Percentiles rank a stretch among this genome's conserved stretches.
These are phyloP conservation scores for Ascochyta fabae DNA, from an alignment of 2,329 filamentous ascomycete species.

Conservation along the genomic window DNA sequence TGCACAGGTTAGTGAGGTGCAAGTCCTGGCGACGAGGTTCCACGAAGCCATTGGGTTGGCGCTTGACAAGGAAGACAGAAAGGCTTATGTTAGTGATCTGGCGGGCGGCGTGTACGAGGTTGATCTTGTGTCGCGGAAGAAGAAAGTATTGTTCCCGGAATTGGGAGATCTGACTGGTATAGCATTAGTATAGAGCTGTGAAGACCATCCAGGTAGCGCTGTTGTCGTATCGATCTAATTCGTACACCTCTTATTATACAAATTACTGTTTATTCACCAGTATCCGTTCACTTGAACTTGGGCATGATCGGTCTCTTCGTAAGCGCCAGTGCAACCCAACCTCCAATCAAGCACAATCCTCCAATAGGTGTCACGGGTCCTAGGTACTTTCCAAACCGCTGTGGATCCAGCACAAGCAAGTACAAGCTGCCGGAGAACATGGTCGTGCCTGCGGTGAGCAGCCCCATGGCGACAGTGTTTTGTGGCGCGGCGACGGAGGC, in stretches of 20 bases:
- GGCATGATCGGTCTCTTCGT: conserved; percentile 26
- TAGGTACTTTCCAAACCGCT: conserved; percentile 61
- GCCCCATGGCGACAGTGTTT: conserved; percentile 62
- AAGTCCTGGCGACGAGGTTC: conserved; percentile 24
- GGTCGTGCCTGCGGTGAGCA: conserved; percentile 71
- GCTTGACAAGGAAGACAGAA: conserved; percentile 13
- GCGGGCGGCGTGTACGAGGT: conserved; percentile 24
- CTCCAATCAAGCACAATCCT: conserved; percentile 68
- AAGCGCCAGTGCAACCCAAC: conserved; percentile 62
- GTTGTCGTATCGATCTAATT: neutral
- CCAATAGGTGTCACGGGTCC: conserved; percentile 72
- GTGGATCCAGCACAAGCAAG: conserved; percentile 66
- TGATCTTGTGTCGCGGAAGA: conserved; percentile 13
- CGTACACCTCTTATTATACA: conserved; percentile 1
- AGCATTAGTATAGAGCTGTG: conserved; percentile 6
- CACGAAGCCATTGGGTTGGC: conserved; percentile 33
- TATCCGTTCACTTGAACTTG: conserved; percentile 18
- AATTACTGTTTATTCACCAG: too few relatives aligned
- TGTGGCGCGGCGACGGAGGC: conserved; percentile 59
- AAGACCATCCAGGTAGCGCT: too few relatives aligned
- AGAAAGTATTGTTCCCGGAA: conserved; percentile 14
- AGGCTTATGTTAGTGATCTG: conserved; percentile 28
- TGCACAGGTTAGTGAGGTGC: neutral
- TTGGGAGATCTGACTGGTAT: conserved; percentile 24
- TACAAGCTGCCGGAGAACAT: conserved; percentile 73